Percentiles rank a stretch among this genome's conserved stretches.
These are phyloP conservation scores for Psilocybe subaeruginosa DNA, from an alignment of 768 basidiomycete species.

Conservation along the genomic window DNA sequence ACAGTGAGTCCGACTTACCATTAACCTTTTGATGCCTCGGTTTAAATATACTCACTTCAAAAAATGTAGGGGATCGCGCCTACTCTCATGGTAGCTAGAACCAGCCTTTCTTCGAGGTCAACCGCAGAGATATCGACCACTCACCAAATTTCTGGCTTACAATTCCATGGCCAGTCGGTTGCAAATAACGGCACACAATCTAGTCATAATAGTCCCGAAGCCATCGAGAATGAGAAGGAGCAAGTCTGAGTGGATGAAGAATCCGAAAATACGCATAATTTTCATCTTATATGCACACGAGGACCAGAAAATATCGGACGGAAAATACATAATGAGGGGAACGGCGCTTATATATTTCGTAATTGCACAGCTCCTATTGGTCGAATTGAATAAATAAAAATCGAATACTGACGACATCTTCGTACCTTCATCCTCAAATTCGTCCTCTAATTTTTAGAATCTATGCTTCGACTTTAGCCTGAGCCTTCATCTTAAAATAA, in stretches of 20 bases:
- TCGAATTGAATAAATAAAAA: background rate
- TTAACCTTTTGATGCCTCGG: background rate
- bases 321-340: background rate
- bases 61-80: background rate
- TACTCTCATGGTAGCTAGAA: background rate
- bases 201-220: background rate
- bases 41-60: background rate
- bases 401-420: no score
- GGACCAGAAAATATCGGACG: background rate
- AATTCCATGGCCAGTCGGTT: background rate
- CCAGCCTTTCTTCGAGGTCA: background rate
- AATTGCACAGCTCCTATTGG: background rate
- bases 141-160: background rate
- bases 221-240: background rate
- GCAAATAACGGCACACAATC: background rate
- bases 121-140: background rate
- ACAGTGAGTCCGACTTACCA: background rate
- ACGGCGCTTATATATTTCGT: background rate
- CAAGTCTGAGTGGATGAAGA: background rate
- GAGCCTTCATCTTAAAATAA: constrained; percentile 76
- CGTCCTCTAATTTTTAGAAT: no score
- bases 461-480: constrained; percentile 36
- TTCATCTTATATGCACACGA: no score
- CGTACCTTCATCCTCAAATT: no score
- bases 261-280: no score